Evolutionary conservation across 306 rosid species (phyloP).

Genomic region (Cucurbita argyrosperma): DNA sequence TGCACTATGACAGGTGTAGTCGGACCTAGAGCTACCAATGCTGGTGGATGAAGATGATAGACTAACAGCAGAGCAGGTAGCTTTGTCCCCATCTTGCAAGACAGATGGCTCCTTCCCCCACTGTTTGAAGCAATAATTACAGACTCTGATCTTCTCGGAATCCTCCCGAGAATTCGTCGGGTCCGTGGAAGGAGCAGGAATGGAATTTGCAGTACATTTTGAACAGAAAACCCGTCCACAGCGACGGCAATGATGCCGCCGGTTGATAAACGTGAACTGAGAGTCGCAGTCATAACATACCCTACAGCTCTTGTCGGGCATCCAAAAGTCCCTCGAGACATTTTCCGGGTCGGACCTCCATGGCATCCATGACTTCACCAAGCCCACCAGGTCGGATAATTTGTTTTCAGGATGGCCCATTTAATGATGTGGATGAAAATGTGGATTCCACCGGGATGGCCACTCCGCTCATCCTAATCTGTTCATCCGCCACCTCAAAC

Average conservation of each 20-base stretch:
- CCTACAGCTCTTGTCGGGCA: conserved; percentile 83
- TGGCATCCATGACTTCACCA: conserved; percentile 62
- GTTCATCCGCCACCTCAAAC: background rate
- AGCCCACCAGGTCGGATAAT: conserved; percentile 36
- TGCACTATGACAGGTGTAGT: conserved; percentile 41
- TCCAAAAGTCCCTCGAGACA: conserved; percentile 83
- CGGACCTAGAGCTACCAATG: conserved; percentile 43
- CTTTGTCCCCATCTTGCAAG: conserved; percentile 23
- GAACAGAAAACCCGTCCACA: conserved; percentile 91
- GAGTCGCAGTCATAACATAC: conserved; percentile 90
- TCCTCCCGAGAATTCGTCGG: conserved; percentile 36
- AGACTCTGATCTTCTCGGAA: conserved; percentile 65
- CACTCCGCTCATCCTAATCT: background rate
- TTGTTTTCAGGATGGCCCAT: conserved; percentile 53
- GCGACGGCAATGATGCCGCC: conserved; percentile 83
- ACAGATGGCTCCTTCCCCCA: conserved; percentile 44
- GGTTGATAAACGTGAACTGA: conserved; percentile 67
- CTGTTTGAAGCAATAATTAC: conserved; percentile 82
- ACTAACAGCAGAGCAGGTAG: conserved; percentile 35
- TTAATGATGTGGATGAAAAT: conserved; percentile 12
- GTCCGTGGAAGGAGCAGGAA: conserved; percentile 44
- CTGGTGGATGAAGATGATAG: conserved; percentile 48
- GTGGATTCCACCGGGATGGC: background rate
- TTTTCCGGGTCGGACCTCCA: conserved; percentile 56
- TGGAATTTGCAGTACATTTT: conserved; percentile 58